Evolutionary conservation across 2,329 filamentous ascomycete species (phyloP), one percentile per base, ranked within the genome.

Genomic region (Colletotrichum lindemuthianum): DNA sequence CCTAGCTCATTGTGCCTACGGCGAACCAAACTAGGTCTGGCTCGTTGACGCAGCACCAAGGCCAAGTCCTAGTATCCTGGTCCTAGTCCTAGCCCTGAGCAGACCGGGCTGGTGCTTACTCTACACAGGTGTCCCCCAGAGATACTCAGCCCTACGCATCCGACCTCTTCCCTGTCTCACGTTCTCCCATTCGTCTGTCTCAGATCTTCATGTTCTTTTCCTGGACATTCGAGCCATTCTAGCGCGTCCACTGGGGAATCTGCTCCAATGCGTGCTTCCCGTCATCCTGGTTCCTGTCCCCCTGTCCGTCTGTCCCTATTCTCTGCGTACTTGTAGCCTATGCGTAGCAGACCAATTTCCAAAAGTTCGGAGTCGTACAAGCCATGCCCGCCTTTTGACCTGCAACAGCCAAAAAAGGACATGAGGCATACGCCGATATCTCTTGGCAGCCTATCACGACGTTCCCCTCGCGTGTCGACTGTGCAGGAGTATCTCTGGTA

Each of bases 51-150:
- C 24, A 24, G 24, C 24, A 24, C 4, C 5, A 4, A 24, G 24
- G 24, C 24, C 24, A 24, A 24, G 41, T 15, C 41, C 41, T 40
- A 40, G 9, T 40, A 3, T 10, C 37, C 13, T 40, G 37, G 2
- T 13, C 41, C 15, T 9, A 43, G 41, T 43, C 41, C 15, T 43
- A 39, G 53, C 40, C 34, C 36, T 36, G 54, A 49, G 50, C 56
- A 54, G 49, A 15, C 43, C 45, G 39, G 61, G 58, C 61, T 65
- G 57, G 61, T 65, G 61, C 61, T 65, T 65, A 65, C 59, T 56
- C 40, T 33, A 58, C 58, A 63, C 41, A 24, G 39, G 37, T 37
- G 55, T 32, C 40, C 15, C 44, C 44, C 50, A 13, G 44, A 36
- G 24, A 41, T 48, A 52, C 58, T 65, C 61, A 65, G 61, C 61